Base-by-base conservation (phyloP, 441 rosid genomes). In the Raphanus hybrid region DNA sequence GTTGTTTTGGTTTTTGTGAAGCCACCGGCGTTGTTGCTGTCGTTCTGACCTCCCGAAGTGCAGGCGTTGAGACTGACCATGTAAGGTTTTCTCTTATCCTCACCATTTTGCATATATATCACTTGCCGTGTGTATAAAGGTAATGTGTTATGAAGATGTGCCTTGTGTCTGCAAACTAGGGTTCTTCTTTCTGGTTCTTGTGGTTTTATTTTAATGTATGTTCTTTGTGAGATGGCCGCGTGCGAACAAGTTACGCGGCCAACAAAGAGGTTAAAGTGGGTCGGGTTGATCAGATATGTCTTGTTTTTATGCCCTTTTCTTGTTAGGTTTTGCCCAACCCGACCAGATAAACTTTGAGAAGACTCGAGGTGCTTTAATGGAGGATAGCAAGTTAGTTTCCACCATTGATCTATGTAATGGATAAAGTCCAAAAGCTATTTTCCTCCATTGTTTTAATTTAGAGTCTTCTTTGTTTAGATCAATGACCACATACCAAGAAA, bases 11-110 rank as follows among this genome's bases (percentile, higher is more conserved):
- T 76, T 82, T 86, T 73, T 71, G 70, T 2, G 90, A 87, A 5
- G 79, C 83, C 68, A 82, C 69, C 0, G 88, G 88, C 86, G 87
- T 88, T 84, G 82, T 81, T 82, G 76, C 82, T 84, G 82, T 72
- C 82, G 77, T 52, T 35, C 27, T 69, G 12, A 52, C 45, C 3
- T 85, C 76, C 0, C 43, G 80, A 3, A 45, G 41, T 43, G 1
- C 23, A 15, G 85, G 68, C 1, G 77, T 41, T 0, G 69, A 52
- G 64, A 48, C 29, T 35, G 55, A 50, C 55, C 69, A 50, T 43
- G 69, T 76, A 60, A 67, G 69, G 2, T 23, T 32, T 52, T 70
- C 79, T 69, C 57, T 69, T 69, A 74, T 52, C 48, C 75, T 76
- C 75, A 68, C 79, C 74, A 69, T 60, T 11, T 4, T 65, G 1